These are phyloP conservation scores for Ogataea allantospora DNA, from an alignment of 805 yeast genomes.

Conservation along the genomic window DNA sequence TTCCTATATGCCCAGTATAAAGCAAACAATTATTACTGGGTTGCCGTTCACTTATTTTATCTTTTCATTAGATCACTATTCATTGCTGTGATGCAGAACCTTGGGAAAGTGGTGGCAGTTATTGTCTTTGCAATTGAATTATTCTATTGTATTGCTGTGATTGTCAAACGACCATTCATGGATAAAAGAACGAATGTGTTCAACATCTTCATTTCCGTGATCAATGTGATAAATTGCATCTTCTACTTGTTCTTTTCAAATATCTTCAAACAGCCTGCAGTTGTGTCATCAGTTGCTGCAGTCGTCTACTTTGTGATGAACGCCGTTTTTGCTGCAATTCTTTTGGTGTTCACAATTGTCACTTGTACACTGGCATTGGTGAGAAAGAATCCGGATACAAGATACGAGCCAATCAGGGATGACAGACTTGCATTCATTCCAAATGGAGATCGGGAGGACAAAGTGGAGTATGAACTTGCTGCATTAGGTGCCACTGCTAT, in stretches of 20 bases:
- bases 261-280: constrained; percentile 76
- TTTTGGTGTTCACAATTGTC: constrained; percentile 80
- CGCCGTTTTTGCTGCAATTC: constrained; percentile 81
- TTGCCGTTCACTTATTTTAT: constrained; percentile 62
- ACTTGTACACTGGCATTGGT: constrained; percentile 83
- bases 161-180: constrained; percentile 84
- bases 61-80: constrained; percentile 72
- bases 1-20: constrained; percentile 88
- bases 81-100: constrained; percentile 79
- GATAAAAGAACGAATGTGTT: constrained; percentile 93
- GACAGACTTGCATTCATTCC: constrained; percentile 96
- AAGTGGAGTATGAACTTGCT: constrained; percentile 59
- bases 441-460: constrained; percentile 35
- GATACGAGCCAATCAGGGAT: constrained; percentile 95
- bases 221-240: constrained; percentile 77
- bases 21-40: constrained; percentile 85
- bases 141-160: constrained; percentile 59
- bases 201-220: constrained; percentile 80
- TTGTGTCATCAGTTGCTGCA: constrained; percentile 90
- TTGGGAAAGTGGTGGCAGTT: constrained; percentile 81
- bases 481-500: constrained; percentile 71
- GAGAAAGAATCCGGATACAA: constrained; percentile 89
- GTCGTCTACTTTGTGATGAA: constrained; percentile 85
- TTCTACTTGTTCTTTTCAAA: constrained; percentile 88
- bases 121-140: constrained; percentile 75